These are phyloP conservation scores for Debaryomyces coudertii DNA, from an alignment of 1,139 yeast species.

Conservation along the genomic window DNA sequence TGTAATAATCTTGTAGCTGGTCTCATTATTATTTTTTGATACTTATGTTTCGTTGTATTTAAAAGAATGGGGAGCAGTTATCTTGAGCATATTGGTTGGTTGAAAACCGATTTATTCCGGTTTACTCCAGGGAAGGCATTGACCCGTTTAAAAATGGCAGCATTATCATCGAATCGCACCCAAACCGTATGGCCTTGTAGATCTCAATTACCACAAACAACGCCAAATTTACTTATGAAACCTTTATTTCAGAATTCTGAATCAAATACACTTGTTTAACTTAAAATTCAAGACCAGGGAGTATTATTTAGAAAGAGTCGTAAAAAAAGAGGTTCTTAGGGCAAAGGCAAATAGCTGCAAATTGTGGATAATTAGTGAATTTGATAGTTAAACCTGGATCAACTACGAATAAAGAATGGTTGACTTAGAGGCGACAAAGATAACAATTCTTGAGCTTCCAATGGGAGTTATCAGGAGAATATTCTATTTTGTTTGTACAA, in stretches of 20 bases:
- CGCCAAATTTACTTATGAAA: too few species aligned
- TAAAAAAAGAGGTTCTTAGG: not conserved
- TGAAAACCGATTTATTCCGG: conserved; percentile 2
- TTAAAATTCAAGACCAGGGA: not conserved
- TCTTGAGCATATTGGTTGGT: not conserved
- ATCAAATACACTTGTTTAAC: not conserved
- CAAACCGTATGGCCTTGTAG: not conserved
- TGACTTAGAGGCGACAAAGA: not conserved
- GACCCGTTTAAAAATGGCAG: conserved; percentile 7
- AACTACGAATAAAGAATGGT: not conserved
- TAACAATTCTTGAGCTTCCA: conserved; percentile 18
- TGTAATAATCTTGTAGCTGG: conserved; percentile 32
- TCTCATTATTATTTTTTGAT: conserved; percentile 17
- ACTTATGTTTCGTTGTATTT: not conserved
- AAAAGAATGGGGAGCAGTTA: not conserved
- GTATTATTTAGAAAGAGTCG: not conserved
- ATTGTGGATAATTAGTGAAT: not conserved
- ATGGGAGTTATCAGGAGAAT: conserved; percentile 19
- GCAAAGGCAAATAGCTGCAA: conserved; percentile 5
- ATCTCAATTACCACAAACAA: conserved; percentile 2
- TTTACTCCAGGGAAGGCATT: conserved; percentile 3
- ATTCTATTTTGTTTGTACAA: conserved; percentile 15
- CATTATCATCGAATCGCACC: not conserved
- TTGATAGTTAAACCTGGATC: not conserved
- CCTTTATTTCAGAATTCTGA: not conserved